Base-by-base conservation (phyloP, 2,329 filamentous ascomycete species). In the Beauveria brongniartii region DNA sequence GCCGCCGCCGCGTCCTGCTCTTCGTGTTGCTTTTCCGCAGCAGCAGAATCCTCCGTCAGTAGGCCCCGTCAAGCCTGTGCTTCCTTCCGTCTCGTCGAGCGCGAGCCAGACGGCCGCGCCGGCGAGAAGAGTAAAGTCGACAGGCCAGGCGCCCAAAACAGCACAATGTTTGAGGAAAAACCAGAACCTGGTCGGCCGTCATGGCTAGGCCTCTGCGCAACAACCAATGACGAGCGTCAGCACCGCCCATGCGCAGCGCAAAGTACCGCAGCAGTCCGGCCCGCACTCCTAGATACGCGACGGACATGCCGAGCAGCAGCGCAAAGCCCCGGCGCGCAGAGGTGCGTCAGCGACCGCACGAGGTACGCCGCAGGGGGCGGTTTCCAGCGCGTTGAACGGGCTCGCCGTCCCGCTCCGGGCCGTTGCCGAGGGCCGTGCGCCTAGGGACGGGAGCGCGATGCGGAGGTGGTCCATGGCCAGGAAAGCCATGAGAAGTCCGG, bases 381-480 rank as follows among this genome's bases (percentile, higher is more conserved):
- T 77, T 77, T 79, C 76, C 76, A 79, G 5, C 62, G 53, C 20
- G 60, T 63, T 63, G 26, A 79, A 79, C 69, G 5, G 70, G 64
- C 1, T 60, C 46, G 22, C 74, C 69, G 65, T 78, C 77, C 24
- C 59, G 55, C 63, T 79, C 77, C 1, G 65, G 63, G n/a, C 64
- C 63, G n/a, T 68, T 62, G 5, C 71, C 71, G 7, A 2, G 75
- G 77, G 41, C 74, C 74, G 57, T 78, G 74, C 26, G 68, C 63
- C 77, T 77, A 79, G 1, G 73, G 68, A 59, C 71, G n/a, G 70
- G n/a, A 79, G 66, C 1, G 67, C 67, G 18, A 78, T 62, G n/a
- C 69, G 67, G 60, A 70, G 72, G 65, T 79, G 77, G 65, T 79
- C 77, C 47, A 78, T 64, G 0, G 76, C 75, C 77, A 79, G 79